Evolutionary conservation across 768 basidiomycete genomes (phyloP), one percentile per base, ranked within the genome.

Genomic region (Termitomyces sp.): DNA sequence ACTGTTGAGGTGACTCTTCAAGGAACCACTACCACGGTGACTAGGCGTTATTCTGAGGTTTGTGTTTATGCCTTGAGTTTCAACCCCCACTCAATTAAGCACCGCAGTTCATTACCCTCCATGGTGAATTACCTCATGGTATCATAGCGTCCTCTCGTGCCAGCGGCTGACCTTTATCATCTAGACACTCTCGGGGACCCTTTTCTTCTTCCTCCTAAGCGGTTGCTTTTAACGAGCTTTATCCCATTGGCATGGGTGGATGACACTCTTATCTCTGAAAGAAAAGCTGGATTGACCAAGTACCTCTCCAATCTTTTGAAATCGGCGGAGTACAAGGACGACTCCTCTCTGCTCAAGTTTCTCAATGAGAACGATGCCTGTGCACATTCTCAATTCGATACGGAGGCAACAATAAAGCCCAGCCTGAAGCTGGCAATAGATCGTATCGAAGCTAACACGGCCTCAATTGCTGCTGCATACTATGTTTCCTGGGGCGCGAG

Each of bases 141-240:
- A n/a, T n/a, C n/a, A n/a, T n/a, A n/a, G n/a, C n/a, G n/a, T n/a
- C n/a, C n/a, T n/a, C n/a, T n/a, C n/a, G n/a, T n/a, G n/a, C n/a
- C n/a, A n/a, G n/a, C n/a, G n/a, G n/a, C n/a, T 68, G 57, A 38
- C n/a, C 65, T 81, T 27, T 68, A 69, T 43, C 75, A 79, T 57
- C 65, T 71, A 0, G 75, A 70, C 57, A 53, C 63, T n/a, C n/a
- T n/a, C n/a, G n/a, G n/a, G n/a, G n/a, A n/a, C n/a, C n/a, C n/a
- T n/a, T n/a, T n/a, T n/a, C n/a, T n/a, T 11, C 74, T 84, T 10
- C 82, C 83, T 11, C 79, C 82, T 4, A 82, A 81, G 67, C 77
- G 78, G n/a, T 68, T 77, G 21, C 66, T 83, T 6, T 66, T 69
- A n/a, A 81, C 77, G 9, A 73, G 72, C 1, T 79, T 83, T 62